Conservation (phyloP, 2,329 filamentous ascomycete species). For the Botrytis fragariae region DNA sequence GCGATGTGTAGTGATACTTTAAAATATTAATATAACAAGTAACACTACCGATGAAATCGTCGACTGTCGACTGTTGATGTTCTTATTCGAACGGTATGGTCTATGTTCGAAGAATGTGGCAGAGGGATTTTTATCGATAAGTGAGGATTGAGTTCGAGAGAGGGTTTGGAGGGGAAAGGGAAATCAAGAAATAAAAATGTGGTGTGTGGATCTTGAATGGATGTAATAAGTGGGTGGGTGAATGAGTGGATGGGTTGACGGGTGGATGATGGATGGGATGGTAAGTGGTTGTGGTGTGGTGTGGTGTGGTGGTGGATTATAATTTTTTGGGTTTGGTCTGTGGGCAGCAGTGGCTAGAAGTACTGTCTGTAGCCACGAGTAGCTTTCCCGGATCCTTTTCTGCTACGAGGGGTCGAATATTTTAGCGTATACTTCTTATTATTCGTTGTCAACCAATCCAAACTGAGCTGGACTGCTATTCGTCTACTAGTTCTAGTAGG, state of each 20-base stretch:
- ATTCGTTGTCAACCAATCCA: constrained; percentile 10
- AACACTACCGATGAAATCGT: background rate
- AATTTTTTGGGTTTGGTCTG: background rate
- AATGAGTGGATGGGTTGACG: background rate
- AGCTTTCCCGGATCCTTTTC: constrained; percentile 10
- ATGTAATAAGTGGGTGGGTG: background rate
- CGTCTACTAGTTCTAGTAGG: constrained; percentile 4
- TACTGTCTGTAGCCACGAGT: background rate
- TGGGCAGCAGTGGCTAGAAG: background rate
- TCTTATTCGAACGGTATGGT: background rate
- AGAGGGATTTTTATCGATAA: background rate
- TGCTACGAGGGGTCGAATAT: constrained; percentile 15
- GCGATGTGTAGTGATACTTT: background rate
- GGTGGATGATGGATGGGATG: background rate
- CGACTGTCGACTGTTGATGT: background rate
- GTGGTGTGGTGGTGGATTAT: background rate
- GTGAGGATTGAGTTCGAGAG: background rate
- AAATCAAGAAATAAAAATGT: constrained; percentile 12
- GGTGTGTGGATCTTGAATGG: constrained; percentile 5
- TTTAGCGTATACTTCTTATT: constrained; percentile 7
- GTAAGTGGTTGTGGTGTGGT: background rate
- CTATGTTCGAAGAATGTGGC: background rate
- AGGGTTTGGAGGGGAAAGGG: background rate
- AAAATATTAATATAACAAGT: background rate
- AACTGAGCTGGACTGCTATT: background rate